A percentile compares a stretch with the other conserved stretches of the same genome.
Evolutionary conservation across 1,284 basidiomycete species (phyloP).

Genomic region (Omphalotus olearius): DNA sequence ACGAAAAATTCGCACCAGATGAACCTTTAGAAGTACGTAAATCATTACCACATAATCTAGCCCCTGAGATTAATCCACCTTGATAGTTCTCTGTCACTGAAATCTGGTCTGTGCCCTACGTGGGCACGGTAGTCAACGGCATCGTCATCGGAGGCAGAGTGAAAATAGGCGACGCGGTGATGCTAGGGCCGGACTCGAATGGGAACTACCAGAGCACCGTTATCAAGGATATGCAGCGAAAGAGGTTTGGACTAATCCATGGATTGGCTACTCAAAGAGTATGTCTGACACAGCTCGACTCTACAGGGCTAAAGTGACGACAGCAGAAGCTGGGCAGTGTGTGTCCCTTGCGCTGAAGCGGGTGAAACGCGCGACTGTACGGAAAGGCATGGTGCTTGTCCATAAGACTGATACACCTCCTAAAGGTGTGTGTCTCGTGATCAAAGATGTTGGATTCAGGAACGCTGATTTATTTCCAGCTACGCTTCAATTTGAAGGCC

Average conservation of each 20-base stretch:
- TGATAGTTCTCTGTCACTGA: constrained; percentile 76
- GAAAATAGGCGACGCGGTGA: constrained; percentile 78
- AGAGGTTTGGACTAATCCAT: constrained; percentile 48
- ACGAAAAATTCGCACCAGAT: constrained; percentile 79
- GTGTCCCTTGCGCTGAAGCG: constrained; percentile 93
- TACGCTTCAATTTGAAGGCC: constrained; percentile 76
- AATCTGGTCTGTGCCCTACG: constrained; percentile 89
- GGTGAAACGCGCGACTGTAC: constrained; percentile 75
- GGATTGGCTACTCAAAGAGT: not conserved
- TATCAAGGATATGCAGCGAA: constrained; percentile 93
- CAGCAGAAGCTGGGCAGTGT: constrained; percentile 92
- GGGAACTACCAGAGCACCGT: constrained; percentile 83
- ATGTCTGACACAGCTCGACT: not conserved
- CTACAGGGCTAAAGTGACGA: constrained; percentile 71
- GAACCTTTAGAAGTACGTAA: constrained; percentile 78
- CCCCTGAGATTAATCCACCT: constrained; percentile 1
- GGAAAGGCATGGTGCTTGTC: constrained; percentile 94
- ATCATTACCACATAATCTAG: constrained; percentile 2
- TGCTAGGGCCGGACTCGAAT: constrained; percentile 91
- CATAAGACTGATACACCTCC: constrained; percentile 77
- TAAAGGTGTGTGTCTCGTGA: constrained; percentile 42
- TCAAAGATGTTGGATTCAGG: not conserved
- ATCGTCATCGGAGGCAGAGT: constrained; percentile 79
- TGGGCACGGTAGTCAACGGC: constrained; percentile 93
- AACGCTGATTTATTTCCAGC: constrained; percentile 38